phyloP scores from a whole-genome alignment of 2,329 filamentous ascomycete genomes.

The Zymoseptoria crescenta region DNA sequence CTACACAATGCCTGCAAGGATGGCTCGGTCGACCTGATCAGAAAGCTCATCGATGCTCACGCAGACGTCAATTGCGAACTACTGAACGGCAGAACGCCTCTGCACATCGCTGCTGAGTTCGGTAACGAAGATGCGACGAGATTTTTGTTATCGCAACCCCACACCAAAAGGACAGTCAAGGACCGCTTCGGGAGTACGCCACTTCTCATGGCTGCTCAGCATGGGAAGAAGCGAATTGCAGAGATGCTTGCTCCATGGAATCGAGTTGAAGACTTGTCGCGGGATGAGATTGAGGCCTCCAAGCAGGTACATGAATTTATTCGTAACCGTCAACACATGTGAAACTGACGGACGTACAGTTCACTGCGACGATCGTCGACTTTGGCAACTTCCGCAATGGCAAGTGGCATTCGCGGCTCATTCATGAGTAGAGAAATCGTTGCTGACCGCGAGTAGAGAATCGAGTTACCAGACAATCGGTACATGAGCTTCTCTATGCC shows the following conservation, averaged over 20 bases:
- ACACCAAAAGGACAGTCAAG: constrained; percentile 30
- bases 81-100: constrained; percentile 19
- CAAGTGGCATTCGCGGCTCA: background rate
- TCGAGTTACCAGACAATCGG: constrained; percentile 16
- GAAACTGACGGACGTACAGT: constrained; percentile 1
- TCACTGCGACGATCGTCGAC: constrained; percentile 13
- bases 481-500: constrained; percentile 19
- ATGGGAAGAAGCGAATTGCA: constrained; percentile 35
- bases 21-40: constrained; percentile 11
- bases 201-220: constrained; percentile 36
- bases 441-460: constrained; percentile 8
- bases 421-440: background rate
- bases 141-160: constrained; percentile 15
- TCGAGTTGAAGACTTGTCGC: constrained; percentile 21
- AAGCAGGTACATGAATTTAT: constrained; percentile 1
- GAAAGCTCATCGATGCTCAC: constrained; percentile 17
- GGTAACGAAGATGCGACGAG: constrained; percentile 20
- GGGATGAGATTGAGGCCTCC: constrained; percentile 17
- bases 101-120: constrained; percentile 23
- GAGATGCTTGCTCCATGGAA: constrained; percentile 36
- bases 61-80: constrained; percentile 22
- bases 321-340: background rate
- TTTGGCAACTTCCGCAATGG: constrained; percentile 20
- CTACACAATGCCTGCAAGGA: constrained; percentile 50
- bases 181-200: constrained; percentile 40